Base-by-base conservation (phyloP, 164 flowering plant genomes). In the Tetrastigma voinierianum region DNA sequence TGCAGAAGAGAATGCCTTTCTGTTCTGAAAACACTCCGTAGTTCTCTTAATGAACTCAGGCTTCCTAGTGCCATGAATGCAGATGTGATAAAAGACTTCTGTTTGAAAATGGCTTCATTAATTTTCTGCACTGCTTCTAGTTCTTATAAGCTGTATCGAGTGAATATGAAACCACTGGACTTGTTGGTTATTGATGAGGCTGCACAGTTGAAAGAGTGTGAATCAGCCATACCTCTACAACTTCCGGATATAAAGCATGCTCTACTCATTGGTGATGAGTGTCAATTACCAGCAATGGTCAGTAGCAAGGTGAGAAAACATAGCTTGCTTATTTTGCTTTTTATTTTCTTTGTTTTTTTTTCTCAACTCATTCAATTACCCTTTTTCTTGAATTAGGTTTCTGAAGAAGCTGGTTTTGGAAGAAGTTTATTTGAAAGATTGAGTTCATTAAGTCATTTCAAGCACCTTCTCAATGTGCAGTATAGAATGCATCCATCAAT, bases 171-270 rank as follows among this genome's bases (percentile, higher is more conserved):
- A 23, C 83, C 80, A 10, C 20, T 86, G 47, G 46, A 69, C 7
- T 20, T 84, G 51, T 49, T 82, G 67, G 84, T 86, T 12, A 72
- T 88, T 17, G 90, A 88, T 59, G 93, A 88, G 68, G 90, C 93
- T 23, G 84, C 87, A 14, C 93, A 86, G 19, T 61, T 86, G 43
- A 88, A 81, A 61, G 93, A 88, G 64, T 81, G 86, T 70, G 93
- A 88, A 64, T 83, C 89, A 10, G 24, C 69, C 2, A 81, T 86
- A 43, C 82, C 90, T 0, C 67, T 88, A 19, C 89, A 81, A 63
- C 77, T 86, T 18, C 77, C 79, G 0, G 80, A 77, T 32, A 2
- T 84, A 10, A 61, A 20, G 18, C 84, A 86, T 73, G 85, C 77
- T 23, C 55, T 88, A 59, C 81, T 86, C 9, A 64, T 88, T 11